phyloP scores from a whole-genome alignment of 805 yeast genomes.

The Yarrowia sp. region DNA sequence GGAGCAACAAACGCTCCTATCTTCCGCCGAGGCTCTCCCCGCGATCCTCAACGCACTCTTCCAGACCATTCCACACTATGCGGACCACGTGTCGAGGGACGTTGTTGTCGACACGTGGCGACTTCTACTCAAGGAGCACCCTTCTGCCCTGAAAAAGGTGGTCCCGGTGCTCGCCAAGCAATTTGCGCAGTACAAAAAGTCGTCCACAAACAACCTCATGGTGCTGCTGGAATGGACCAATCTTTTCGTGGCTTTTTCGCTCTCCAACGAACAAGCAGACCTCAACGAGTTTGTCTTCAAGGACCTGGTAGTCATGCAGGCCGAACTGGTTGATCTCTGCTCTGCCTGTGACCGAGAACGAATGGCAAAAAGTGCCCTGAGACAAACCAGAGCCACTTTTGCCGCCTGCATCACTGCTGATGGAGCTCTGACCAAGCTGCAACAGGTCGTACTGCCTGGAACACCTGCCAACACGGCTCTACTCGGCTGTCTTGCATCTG shows the following conservation, averaged over 20 bases:
- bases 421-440: not conserved
- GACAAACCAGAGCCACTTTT: conserved; percentile 12
- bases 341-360: not conserved
- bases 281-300: conserved; percentile 13
- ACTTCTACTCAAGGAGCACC: not conserved
- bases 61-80: conserved; percentile 9
- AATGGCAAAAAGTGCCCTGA: conserved; percentile 8
- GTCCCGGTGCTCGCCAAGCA: conserved; percentile 11
- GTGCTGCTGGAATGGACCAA: conserved; percentile 12
- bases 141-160: not conserved
- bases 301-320: conserved; percentile 1
- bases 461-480: not conserved
- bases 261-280: not conserved
- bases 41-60: not conserved
- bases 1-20: not conserved
- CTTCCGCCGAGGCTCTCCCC: not conserved
- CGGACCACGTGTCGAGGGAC: conserved; percentile 19
- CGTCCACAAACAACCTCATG: conserved; percentile 12
- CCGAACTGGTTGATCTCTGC: conserved; percentile 7
- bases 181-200: not conserved
- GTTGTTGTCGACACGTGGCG: conserved; percentile 3
- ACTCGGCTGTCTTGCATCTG: conserved; percentile 7
- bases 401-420: not conserved
- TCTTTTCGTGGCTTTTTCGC: not conserved
- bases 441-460: not conserved